Conservation (phyloP, 441 rosid species). For the Hura crepitans region DNA sequence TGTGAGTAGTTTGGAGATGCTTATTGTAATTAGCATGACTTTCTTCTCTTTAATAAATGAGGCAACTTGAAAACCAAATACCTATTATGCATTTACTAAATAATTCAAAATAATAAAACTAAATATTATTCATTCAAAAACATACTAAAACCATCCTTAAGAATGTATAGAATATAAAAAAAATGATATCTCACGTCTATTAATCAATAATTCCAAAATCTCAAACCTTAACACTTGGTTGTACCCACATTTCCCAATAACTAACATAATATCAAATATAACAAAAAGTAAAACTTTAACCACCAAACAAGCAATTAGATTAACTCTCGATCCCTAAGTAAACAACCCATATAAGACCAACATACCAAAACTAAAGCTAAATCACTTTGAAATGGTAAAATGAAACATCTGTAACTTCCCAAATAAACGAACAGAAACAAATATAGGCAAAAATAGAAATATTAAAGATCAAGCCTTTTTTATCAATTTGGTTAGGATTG, state of each 20-base stretch:
- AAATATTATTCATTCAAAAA: constrained; percentile 10
- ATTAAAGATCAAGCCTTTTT: constrained; percentile 8
- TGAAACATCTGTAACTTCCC: too few species aligned
- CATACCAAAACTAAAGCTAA: constrained; percentile 17
- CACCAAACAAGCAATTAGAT: constrained; percentile 11
- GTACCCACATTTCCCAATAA: neutral
- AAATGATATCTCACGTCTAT: too few species aligned
- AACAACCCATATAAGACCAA: neutral
- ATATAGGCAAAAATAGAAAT: neutral
- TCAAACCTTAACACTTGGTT: neutral
- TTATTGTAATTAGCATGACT: constrained; percentile 52
- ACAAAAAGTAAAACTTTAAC: constrained; percentile 10
- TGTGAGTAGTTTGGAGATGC: constrained; percentile 54
- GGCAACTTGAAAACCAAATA: constrained; percentile 51
- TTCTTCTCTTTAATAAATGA: constrained; percentile 74
- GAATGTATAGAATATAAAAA: too few species aligned
- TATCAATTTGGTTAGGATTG: too few species aligned
- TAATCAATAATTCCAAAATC: neutral
- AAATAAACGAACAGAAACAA: neutral
- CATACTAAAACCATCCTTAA: neutral
- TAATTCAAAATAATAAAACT: neutral
- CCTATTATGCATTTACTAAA: neutral
- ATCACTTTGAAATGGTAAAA: neutral
- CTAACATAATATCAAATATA: neutral
- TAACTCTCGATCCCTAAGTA: constrained; percentile 30